Evolutionary conservation across 345 rosid genomes (phyloP), one percentile per base, ranked within the genome.

Genomic region (Noccaea caerulescens): DNA sequence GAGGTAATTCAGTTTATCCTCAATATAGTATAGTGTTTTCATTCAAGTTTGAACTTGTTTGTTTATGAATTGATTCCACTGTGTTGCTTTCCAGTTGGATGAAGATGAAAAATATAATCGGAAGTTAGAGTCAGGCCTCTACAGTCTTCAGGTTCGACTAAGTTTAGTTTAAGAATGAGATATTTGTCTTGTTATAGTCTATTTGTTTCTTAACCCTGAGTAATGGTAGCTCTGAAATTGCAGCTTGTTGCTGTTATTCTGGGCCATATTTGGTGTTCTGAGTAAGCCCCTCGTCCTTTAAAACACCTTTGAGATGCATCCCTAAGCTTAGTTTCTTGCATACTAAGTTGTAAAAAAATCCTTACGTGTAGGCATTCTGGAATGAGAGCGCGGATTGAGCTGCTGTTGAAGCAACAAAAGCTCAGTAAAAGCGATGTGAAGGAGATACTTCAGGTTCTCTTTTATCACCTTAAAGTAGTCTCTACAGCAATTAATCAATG

Each of bases 231-330:
- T 62, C n/a, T 68, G 65, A 72, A 63, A 38, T 18, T 85, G 84
- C 95, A 94, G 99, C 78, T 91, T 77, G 73, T 91, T 72, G 88
- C 93, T 34, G 84, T 94, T 23, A 86, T 94, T 59, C 79, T 94
- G 72, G 97, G 99, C 46, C 93, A 94, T 77, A 83, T 94, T 50
- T 94, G 97, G 97, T 94, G 89, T 81, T 83, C 97, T 7, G 98
- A 91, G 98, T 93, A 91, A 87, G 96, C 78, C 60, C 62, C 3
- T 27, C 53, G 3, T 18, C 63, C 23, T 8, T 6, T 25, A 10
- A n/a, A n/a, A 54, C 55, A 43, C 34, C 25, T 44, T 9, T 0
- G 5, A 68, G 34, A 8, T 69, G 36, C 8, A 5, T 42, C 34
- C 34, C 41, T 66, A 18, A 51, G 30, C 60, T 47, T 10, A 45